Evolutionary conservation across 2,329 filamentous ascomycete species (phyloP), one percentile per base, ranked within the genome.

Genomic region (Ustilaginoidea virens): DNA sequence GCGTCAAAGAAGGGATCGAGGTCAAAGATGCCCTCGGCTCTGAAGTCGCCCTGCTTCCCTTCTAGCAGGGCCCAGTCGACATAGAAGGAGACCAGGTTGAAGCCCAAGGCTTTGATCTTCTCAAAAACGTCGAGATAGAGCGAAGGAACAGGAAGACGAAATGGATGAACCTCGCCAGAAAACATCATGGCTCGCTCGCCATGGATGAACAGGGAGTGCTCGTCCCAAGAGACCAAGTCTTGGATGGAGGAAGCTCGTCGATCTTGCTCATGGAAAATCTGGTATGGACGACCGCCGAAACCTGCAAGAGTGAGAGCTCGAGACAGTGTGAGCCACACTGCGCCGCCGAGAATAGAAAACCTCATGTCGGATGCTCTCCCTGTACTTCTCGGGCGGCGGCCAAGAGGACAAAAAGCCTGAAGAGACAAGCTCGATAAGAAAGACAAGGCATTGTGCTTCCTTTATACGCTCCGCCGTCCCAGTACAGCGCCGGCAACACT

Each of bases 11-110:
- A 85, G 0, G 74, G 72, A 37, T 81, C 66, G 4, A 80, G 58
- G 10, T 67, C 73, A 41, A 86, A 81, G 11, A 85, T 62, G 0
- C 80, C 81, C 2, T 81, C 70, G 1, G 73, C 75, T 7, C 59
- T 60, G 42, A 82, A 85, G 4, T 70, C 58, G 1, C 79, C 81
- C 0, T 62, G 72, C 34, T 76, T 74, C 3, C 78, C 80, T 47
- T 90, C 81, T 0, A 83, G 49, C 3, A 87, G 55, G 3, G 76
- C 78, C 82, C 80, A 92, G 41, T 85, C 67, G 5, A 75, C 61
- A 43, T 87, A 87, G 48, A 86, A 83, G 0, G 78, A 83, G 1
- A 86, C 76, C 25, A 70, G 67, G 41, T 80, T 87, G 53, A 83
- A 86, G 0, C 82, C 82, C 2, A 85, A 53, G 1, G 80, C 75